phyloP scores from a whole-genome alignment of 2,329 filamentous ascomycete species.

The Corinectria fuckeliana region DNA sequence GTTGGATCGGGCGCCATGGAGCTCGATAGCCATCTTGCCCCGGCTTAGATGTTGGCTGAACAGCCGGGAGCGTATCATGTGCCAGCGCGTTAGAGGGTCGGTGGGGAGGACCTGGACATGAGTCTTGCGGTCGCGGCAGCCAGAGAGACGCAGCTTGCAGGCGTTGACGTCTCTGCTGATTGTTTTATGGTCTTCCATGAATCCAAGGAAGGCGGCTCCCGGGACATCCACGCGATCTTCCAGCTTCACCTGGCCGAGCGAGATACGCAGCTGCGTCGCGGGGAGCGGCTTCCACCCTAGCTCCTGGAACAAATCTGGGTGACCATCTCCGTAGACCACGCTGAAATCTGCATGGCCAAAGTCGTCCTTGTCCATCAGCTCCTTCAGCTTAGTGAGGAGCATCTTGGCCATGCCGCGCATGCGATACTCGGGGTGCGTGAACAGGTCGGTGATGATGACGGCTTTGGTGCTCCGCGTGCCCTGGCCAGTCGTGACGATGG shows the following conservation, averaged over 20 bases:
- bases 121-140: slow-evolving; percentile 33
- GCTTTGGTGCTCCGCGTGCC: slow-evolving; percentile 36
- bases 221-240: slow-evolving; percentile 27
- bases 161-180: slow-evolving; percentile 36
- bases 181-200: slow-evolving; percentile 27
- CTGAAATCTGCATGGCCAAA: slow-evolving; percentile 40
- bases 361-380: slow-evolving; percentile 40
- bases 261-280: slow-evolving; percentile 43
- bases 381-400: slow-evolving; percentile 43
- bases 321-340: slow-evolving; percentile 45
- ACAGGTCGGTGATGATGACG: slow-evolving; percentile 45
- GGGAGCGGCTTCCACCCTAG: slow-evolving; percentile 45
- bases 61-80: slow-evolving; percentile 41
- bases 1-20: slow-evolving; percentile 15
- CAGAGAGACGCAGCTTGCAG: slow-evolving; percentile 33
- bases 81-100: slow-evolving; percentile 40
- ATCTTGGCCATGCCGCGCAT: slow-evolving; percentile 44
- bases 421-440: slow-evolving; percentile 45
- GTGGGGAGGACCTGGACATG: slow-evolving; percentile 45
- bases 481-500: slow-evolving; percentile 21
- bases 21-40: not conserved
- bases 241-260: slow-evolving; percentile 29
- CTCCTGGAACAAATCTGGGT: slow-evolving; percentile 41
- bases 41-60: slow-evolving; percentile 33
- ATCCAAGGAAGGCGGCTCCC: slow-evolving; percentile 32